Conservation (phyloP, 106 monocot genomes). For the Allium sativum region DNA sequence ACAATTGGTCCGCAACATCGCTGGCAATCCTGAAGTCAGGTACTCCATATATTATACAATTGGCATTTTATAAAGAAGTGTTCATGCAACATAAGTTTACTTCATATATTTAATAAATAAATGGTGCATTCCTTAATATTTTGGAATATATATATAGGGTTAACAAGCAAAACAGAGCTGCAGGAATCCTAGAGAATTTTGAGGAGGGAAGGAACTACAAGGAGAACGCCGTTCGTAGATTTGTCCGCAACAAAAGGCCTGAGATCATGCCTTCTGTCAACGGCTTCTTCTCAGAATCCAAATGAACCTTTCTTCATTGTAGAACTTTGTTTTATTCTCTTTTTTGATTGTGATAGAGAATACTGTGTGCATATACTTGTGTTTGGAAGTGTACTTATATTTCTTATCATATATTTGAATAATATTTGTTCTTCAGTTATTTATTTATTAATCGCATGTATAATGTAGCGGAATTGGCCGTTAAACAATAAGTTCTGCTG, state of each 20-base stretch:
- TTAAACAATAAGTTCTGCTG: too few relatives aligned
- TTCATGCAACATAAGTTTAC: neutral
- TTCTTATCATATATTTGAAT: too few relatives aligned
- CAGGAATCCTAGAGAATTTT: slow-evolving; percentile 54
- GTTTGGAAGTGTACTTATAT: too few relatives aligned
- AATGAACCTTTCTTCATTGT: neutral
- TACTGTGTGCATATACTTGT: too few relatives aligned
- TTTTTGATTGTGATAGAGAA: too few relatives aligned
- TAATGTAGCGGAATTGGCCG: too few relatives aligned
- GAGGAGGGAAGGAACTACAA: slow-evolving; percentile 42
- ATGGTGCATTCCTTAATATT: neutral
- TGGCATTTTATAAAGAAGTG: neutral
- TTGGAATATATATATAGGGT: slow-evolving; percentile 21
- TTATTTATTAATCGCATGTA: too few relatives aligned
- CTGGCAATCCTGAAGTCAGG: slow-evolving; percentile 1
- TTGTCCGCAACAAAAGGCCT: slow-evolving; percentile 25
- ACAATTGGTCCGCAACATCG: neutral
- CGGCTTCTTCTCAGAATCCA: neutral
- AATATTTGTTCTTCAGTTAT: too few relatives aligned
- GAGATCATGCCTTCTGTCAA: slow-evolving; percentile 52
- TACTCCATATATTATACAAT: neutral
- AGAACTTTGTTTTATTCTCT: too few relatives aligned
- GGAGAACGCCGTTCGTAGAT: slow-evolving; percentile 37
- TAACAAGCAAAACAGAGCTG: slow-evolving; percentile 46
- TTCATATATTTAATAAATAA: too few relatives aligned